phyloP scores from a whole-genome alignment of 139 green algal species.

The Chlamydomonas eustigma region DNA sequence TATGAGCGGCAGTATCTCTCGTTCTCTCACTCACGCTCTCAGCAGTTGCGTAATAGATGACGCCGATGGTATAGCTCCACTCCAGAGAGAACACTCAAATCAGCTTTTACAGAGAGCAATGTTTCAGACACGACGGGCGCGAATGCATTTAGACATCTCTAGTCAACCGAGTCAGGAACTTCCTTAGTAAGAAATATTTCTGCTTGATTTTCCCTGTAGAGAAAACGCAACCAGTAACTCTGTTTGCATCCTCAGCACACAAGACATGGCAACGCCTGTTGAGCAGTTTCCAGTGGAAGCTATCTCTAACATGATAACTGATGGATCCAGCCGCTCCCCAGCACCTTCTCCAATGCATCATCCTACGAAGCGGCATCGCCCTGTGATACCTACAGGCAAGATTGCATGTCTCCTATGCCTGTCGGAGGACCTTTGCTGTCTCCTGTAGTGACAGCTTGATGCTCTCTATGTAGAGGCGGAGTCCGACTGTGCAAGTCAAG shows the following conservation, averaged over 20 bases:
- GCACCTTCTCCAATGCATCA: constrained; percentile 23
- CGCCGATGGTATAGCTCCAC: not conserved
- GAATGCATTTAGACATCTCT: constrained; percentile 24
- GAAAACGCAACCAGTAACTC: too few species aligned
- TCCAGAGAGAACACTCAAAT: not conserved
- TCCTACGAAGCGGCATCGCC: constrained; percentile 24
- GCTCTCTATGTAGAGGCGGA: constrained; percentile 9
- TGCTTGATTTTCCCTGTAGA: not conserved
- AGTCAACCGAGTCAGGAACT: constrained; percentile 30
- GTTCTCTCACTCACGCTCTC: not conserved
- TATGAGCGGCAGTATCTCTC: not conserved
- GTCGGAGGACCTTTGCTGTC: too few species aligned
- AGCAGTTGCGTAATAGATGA: not conserved
- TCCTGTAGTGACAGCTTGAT: not conserved
- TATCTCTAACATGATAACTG: constrained; percentile 17
- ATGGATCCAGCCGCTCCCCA: constrained; percentile 28
- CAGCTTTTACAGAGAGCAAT: not conserved
- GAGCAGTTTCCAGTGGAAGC: constrained; percentile 53
- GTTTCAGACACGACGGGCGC: not conserved
- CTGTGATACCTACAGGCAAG: constrained; percentile 10
- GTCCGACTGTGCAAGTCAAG: constrained; percentile 35
- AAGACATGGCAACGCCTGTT: constrained; percentile 47
- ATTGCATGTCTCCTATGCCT: too few species aligned
- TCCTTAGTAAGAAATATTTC: constrained; percentile 17
- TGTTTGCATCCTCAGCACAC: constrained; percentile 23